Base-by-base conservation (phyloP, 148 eudicot species). In the Rhododendron henanense region DNA sequence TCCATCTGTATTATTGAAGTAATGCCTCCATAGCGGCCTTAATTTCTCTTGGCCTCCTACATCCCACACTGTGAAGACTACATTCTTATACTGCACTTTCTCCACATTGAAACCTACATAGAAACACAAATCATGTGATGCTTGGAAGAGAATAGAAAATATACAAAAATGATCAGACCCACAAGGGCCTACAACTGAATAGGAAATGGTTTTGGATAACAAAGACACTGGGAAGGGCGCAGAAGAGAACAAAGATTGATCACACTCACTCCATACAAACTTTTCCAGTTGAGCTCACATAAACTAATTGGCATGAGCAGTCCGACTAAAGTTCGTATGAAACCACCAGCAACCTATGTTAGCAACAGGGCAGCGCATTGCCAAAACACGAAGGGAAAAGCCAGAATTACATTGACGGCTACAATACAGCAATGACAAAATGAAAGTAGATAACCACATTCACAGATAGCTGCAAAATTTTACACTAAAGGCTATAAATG, bases 11-110 rank as follows among this genome's bases (percentile, higher is more conserved):
- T 97, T 95, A 92, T 93, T 94, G 89, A 97, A 97, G 92, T 97
- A 97, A 91, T 97, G 99, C 95, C 98, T 94, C 99, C 99, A 95
- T 57, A 97, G 91, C 84, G 98, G 99, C 88, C 98, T 91, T 50
- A 97, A 91, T 85, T 97, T 97, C 90, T 97, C 98, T 92, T 97
- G 99, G 31, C 99, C 99, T 7, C 99, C 99, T 78, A 95, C 99
- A 93, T 97, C 99, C 99, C 99, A 97, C 81, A 95, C 99, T 69
- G 99, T 97, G 87, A 97, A 97, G 73, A 95, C 86, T 77, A 97
- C 99, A 91, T 97, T 97, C 92, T 97, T 97, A 86, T 97, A 97
- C 90, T 97, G 98, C 89, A 97, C 98, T 90, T 97, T 97, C 92
- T 97, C 99, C 89, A 95, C 99, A 90, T 97, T 97, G 90, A 97